Base-by-base conservation (phyloP, 352 stramenopile species). In the Blastocystis sp. region DNA sequence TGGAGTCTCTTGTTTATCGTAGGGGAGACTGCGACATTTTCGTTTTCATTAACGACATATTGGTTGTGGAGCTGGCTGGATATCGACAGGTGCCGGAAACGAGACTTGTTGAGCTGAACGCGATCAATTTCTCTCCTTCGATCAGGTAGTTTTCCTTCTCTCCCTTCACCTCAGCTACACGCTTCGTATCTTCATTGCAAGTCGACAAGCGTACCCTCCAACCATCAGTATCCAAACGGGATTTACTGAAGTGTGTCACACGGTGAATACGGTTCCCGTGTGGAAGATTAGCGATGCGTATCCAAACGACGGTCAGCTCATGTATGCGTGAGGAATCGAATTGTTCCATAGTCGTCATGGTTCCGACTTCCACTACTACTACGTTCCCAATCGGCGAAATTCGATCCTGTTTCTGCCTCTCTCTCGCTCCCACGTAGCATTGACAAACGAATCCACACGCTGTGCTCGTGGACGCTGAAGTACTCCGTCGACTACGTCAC, bases 171-270 rank as follows among this genome's bases (percentile, higher is more conserved):
- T 1, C 42, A 81, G 69, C 40, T 81, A 81, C 46, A 9, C 29
- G 21, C 18, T 81, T n/a, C 54, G 56, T n/a, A 46, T 81, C 21
- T 81, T 81, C 40, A 14, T 81, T 9, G 48, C 69, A 38, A 81
- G 69, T 64, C 49, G 69, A n/a, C 46, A 24, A 16, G 46, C 69
- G 24, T 63, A 36, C 24, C 69, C 51, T 1, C 6, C 63, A n/a
- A 46, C 21, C 6, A 29, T 81, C 32, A 46, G 18, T 18, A 32
- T 81, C 24, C 14, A 16, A 3, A 64, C 69, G 4, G 56, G 63
- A 24, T 63, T 59, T 61, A 21, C 36, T 14, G 18, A 54, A 51
- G n/a, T 65, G 7, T 81, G 69, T 21, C 14, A 36, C 53, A 64
- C 16, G 11, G 14, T 9, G 24, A 16, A 7, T 29, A 63, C 63